Evolutionary conservation across 2,329 filamentous ascomycete genomes (phyloP).

Genomic region (Botrytis fabae): DNA sequence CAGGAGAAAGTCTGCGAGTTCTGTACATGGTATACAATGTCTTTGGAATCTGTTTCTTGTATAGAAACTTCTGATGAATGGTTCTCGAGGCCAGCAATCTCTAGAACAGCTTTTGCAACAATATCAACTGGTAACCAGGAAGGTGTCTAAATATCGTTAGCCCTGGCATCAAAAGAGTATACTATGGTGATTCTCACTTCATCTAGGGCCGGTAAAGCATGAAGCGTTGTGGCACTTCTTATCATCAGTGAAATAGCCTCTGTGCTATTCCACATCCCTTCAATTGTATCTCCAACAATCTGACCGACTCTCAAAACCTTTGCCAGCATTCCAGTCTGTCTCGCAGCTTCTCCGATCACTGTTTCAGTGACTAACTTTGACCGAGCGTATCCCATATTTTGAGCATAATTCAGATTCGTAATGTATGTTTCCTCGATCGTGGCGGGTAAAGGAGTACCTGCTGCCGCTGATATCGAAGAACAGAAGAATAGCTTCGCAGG

Average conservation of each 20-base stretch:
- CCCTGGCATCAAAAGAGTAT: not conserved
- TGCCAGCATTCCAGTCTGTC: constrained; percentile 39
- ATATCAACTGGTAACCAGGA: constrained; percentile 51
- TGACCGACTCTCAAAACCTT: constrained; percentile 52
- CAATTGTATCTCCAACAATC: constrained; percentile 49
- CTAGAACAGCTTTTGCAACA: constrained; percentile 46
- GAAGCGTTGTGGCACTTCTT: constrained; percentile 47
- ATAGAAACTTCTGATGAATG: not conserved
- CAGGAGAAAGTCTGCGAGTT: constrained; percentile 51
- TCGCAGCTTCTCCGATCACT: constrained; percentile 43
- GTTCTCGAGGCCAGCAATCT: constrained; percentile 40
- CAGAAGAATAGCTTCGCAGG: constrained; percentile 43
- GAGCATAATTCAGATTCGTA: constrained; percentile 40
- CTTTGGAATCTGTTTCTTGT: constrained; percentile 26
- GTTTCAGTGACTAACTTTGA: constrained; percentile 52
- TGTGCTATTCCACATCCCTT: constrained; percentile 53
- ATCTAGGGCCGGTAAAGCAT: constrained; percentile 48
- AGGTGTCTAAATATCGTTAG: constrained; percentile 34
- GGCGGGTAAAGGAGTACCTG: constrained; percentile 36
- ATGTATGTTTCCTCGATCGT: constrained; percentile 42
- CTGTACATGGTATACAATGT: constrained; percentile 51
- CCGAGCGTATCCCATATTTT: constrained; percentile 53
- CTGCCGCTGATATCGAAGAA: constrained; percentile 43
- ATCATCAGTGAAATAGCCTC: constrained; percentile 56
- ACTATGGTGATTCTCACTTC: constrained; percentile 38